Percentiles rank a stretch among this genome's conserved stretches.
Evolutionary conservation across 129 eudicot genomes (phyloP).

Genomic region (Artemisia argyi): DNA sequence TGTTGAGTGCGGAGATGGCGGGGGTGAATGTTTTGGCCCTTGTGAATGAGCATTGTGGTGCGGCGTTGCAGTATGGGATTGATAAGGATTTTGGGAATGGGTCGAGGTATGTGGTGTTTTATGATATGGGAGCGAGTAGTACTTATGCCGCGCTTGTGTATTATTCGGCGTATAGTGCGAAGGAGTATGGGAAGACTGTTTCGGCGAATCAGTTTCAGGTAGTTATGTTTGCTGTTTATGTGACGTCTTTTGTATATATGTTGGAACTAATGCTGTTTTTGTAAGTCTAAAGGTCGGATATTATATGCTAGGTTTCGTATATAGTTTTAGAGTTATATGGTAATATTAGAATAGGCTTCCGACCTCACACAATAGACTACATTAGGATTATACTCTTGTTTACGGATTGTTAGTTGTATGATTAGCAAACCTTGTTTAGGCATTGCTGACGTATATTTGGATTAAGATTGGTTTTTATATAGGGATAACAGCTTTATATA

Average conservation of each 20-base stretch:
- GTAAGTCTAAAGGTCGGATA: neutral
- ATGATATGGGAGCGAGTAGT: constrained; percentile 94
- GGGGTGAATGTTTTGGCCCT: constrained; percentile 83
- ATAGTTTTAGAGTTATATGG: neutral
- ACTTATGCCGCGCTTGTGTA: constrained; percentile 96
- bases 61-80: constrained; percentile 97
- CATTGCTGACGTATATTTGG: too few species aligned
- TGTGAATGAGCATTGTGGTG: constrained; percentile 91
- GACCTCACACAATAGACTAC: constrained; percentile 2
- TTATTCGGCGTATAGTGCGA: constrained; percentile 87
- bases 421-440: neutral
- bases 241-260: constrained; percentile 12
- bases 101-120: constrained; percentile 85
- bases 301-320: constrained; percentile 9
- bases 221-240: neutral
- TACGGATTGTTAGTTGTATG: constrained; percentile 7
- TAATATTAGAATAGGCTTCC: neutral
- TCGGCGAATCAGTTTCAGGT: constrained; percentile 95
- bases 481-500: neutral
- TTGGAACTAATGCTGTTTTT: neutral
- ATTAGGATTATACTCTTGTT: neutral
- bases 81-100: constrained; percentile 89
- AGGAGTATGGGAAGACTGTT: constrained; percentile 89
- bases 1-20: constrained; percentile 70
- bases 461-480: neutral